Conservation (phyloP, 108 stramenopile species). For the Chaetoceros muelleri region DNA sequence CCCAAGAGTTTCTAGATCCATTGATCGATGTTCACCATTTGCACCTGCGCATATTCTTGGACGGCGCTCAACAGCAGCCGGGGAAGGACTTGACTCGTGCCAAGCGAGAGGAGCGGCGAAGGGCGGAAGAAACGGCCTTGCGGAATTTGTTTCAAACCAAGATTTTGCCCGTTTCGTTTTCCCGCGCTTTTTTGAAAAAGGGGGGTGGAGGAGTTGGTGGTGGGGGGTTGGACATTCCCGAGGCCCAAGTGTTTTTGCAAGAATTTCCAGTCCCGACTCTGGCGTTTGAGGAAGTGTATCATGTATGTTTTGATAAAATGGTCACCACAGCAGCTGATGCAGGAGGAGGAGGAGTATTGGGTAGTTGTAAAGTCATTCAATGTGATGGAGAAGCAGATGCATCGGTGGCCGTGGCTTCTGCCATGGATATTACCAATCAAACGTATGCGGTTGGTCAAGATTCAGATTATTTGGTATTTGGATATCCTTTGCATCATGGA, state of each 20-base stretch:
- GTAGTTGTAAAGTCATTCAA: conserved; percentile 22
- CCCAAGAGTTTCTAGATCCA: conserved; percentile 23
- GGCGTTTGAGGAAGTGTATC: conserved; percentile 15
- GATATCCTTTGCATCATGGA: not conserved
- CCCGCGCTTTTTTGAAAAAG: too few species aligned
- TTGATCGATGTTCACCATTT: conserved; percentile 18
- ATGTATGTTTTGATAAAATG: not conserved
- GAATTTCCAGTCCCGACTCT: conserved; percentile 35
- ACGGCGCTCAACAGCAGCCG: conserved; percentile 32
- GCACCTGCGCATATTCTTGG: conserved; percentile 33
- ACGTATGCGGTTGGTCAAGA: conserved; percentile 42
- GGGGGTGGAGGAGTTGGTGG: conserved; percentile 9
- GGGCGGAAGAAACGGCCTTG: conserved; percentile 26
- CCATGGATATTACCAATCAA: conserved; percentile 8
- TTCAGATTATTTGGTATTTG: conserved; percentile 55
- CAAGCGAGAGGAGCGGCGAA: conserved; percentile 13
- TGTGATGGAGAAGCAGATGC: conserved; percentile 57
- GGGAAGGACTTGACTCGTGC: conserved; percentile 15
- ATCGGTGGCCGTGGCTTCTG: conserved; percentile 34
- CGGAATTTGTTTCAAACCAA: conserved; percentile 36
- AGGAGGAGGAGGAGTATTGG: not conserved
- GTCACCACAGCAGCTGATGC: not conserved
- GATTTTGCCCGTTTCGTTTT: conserved; percentile 19
- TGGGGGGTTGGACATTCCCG: conserved; percentile 6
- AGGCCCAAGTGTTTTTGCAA: conserved; percentile 7